Percentiles rank a stretch among this genome's conserved stretches.
Conservation (phyloP, 306 rosid species). For the Quercus parvula region DNA sequence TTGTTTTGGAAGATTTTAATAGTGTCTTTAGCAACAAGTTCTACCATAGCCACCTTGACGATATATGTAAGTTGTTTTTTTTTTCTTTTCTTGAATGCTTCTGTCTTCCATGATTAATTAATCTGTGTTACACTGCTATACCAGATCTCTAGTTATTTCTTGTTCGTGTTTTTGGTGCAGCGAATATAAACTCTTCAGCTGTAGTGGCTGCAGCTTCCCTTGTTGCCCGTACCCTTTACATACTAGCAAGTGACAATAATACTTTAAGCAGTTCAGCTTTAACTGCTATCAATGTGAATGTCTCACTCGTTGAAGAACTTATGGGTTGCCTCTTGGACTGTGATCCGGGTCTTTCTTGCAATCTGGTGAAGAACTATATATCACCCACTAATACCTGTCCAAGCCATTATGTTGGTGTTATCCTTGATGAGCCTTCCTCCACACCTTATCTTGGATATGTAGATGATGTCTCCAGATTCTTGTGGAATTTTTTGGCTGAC, state of each 20-base stretch:
- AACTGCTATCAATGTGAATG: slow-evolving; percentile 64
- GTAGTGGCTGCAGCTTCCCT: slow-evolving; percentile 84
- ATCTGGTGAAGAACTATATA: slow-evolving; percentile 74
- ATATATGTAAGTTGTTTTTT: slow-evolving; percentile 51
- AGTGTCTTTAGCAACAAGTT: slow-evolving; percentile 68
- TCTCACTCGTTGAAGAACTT: slow-evolving; percentile 75
- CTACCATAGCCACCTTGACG: slow-evolving; percentile 89
- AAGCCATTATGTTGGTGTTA: slow-evolving; percentile 86
- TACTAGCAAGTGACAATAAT: slow-evolving; percentile 57
- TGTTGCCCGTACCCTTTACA: slow-evolving; percentile 77
- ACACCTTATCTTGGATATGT: slow-evolving; percentile 56
- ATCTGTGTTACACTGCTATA: slow-evolving; percentile 1
- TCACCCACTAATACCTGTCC: slow-evolving; percentile 67
- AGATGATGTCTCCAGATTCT: slow-evolving; percentile 75
- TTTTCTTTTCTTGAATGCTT: neutral
- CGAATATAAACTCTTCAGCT: slow-evolving; percentile 81
- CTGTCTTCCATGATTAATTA: slow-evolving; percentile 3
- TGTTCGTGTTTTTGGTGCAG: slow-evolving; percentile 45
- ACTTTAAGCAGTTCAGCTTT: slow-evolving; percentile 48
- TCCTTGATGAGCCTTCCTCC: slow-evolving; percentile 72
- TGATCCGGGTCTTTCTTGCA: slow-evolving; percentile 92
- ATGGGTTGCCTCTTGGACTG: slow-evolving; percentile 70
- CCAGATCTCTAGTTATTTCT: slow-evolving; percentile 13
- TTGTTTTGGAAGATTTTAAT: slow-evolving; percentile 84
- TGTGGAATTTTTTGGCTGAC: slow-evolving; percentile 88